These are phyloP conservation scores for Neltuma alba DNA, from an alignment of 306 rosid genomes.

Conservation along the genomic window DNA sequence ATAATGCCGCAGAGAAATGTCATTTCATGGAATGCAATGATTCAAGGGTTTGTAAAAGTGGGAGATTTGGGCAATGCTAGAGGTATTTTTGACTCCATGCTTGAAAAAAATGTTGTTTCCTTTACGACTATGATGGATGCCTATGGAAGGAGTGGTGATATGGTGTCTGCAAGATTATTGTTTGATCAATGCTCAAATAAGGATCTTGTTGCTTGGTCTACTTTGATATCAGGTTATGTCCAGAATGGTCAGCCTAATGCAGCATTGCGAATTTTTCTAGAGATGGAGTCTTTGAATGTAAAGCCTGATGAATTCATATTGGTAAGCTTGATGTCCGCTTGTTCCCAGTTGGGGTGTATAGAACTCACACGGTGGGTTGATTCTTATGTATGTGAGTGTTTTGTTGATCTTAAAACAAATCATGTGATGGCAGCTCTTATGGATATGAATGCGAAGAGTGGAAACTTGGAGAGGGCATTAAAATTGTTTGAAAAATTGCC, in stretches of 20 bases:
- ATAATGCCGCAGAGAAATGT: slow-evolving; percentile 49
- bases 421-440: slow-evolving; percentile 70
- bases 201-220: slow-evolving; percentile 74
- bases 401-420: slow-evolving; percentile 46
- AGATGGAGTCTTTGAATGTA: slow-evolving; percentile 61
- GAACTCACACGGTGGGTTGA: slow-evolving; percentile 68
- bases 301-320: slow-evolving; percentile 67
- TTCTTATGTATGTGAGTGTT: slow-evolving; percentile 48
- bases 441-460: slow-evolving; percentile 88
- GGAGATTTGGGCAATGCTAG: slow-evolving; percentile 63
- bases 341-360: slow-evolving; percentile 63
- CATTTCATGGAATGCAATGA: slow-evolving; percentile 53
- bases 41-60: slow-evolving; percentile 55
- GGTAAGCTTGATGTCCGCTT: slow-evolving; percentile 81
- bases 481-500: slow-evolving; percentile 56
- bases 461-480: slow-evolving; percentile 72
- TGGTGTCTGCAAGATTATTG: slow-evolving; percentile 62
- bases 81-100: slow-evolving; percentile 66
- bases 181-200: slow-evolving; percentile 54
- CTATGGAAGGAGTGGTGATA: slow-evolving; percentile 71
- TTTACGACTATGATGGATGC: slow-evolving; percentile 81
- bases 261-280: slow-evolving; percentile 57
- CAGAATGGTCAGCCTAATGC: slow-evolving; percentile 65
- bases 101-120: slow-evolving; percentile 67
- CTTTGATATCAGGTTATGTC: slow-evolving; percentile 72